Evolutionary conservation across 768 basidiomycete genomes (phyloP).

Genomic region (Phlebiopsis flavidoalba): DNA sequence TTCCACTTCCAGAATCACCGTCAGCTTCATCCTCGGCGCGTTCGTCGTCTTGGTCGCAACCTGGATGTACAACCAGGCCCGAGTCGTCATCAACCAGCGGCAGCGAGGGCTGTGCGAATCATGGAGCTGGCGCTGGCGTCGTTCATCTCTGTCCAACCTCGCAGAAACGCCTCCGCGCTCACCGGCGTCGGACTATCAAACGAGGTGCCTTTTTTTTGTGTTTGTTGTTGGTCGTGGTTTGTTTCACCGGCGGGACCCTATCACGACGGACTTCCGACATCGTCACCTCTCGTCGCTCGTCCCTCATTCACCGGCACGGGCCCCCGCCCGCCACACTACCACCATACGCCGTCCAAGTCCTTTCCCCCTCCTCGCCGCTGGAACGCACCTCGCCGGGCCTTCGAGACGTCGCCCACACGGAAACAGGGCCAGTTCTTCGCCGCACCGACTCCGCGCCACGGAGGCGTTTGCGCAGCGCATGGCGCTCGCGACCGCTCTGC

Average conservation of each 20-base stretch:
- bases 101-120: slow-evolving; percentile 4
- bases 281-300: slow-evolving; percentile 22
- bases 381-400: slow-evolving; percentile 48
- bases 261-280: slow-evolving; percentile 25
- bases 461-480: slow-evolving; percentile 15
- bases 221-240: too few species aligned
- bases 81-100: slow-evolving; percentile 17
- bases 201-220: too few species aligned
- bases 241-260: slow-evolving; percentile 18
- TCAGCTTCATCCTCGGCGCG: slow-evolving; percentile 81
- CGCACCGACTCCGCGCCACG: slow-evolving; percentile 15
- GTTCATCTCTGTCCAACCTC: slow-evolving; percentile 23
- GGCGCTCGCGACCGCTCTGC: slow-evolving; percentile 17
- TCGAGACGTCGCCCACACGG: slow-evolving; percentile 34
- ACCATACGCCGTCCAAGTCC: slow-evolving; percentile 30
- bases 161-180: slow-evolving; percentile 19
- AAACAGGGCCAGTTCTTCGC: slow-evolving; percentile 17
- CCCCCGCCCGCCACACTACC: slow-evolving; percentile 15
- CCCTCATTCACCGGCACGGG: slow-evolving; percentile 8
- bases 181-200: too few species aligned
- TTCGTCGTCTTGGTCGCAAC: slow-evolving; percentile 84
- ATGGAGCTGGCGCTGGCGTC: slow-evolving; percentile 31
- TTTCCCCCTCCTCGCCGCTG: slow-evolving; percentile 39
- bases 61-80: slow-evolving; percentile 94
- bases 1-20: slow-evolving; percentile 89